Evolutionary conservation across 257 asterid species (phyloP).

Genomic region (Solanum chiquidenum): DNA sequence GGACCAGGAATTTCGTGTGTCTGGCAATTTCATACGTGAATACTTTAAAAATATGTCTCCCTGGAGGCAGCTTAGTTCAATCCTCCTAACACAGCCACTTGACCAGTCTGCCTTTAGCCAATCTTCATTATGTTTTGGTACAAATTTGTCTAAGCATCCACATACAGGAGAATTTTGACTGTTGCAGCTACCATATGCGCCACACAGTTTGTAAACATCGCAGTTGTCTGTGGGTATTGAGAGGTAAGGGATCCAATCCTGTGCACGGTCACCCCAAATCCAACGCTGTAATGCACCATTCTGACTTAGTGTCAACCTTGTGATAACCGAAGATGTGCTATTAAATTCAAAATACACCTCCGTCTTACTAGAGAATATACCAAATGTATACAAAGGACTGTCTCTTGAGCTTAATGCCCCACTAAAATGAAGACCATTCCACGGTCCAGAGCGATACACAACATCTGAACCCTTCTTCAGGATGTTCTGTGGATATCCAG

Average conservation of each 20-base stretch:
- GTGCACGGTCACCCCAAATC: conserved; percentile 13
- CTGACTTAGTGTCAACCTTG: conserved; percentile 8
- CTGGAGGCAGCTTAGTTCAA: conserved; percentile 7
- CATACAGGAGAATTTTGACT: conserved; percentile 14
- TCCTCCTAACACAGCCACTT: conserved; percentile 15
- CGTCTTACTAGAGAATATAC: conserved; percentile 4
- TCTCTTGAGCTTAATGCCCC: conserved; percentile 2
- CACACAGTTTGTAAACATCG: conserved; percentile 29
- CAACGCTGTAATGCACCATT: conserved; percentile 18
- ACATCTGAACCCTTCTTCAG: neutral
- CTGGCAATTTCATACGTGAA: conserved; percentile 19
- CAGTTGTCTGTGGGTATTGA: conserved; percentile 18
- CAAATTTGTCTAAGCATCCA: conserved; percentile 24
- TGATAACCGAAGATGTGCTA: neutral
- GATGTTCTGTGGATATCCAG: conserved; percentile 17
- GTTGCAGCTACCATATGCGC: conserved; percentile 25
- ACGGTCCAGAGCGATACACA: conserved; percentile 8
- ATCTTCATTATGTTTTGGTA: conserved; percentile 2
- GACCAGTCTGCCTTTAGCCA: conserved; percentile 20
- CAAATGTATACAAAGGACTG: neutral
- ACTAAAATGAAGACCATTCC: conserved; percentile 22
- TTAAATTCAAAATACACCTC: conserved; percentile 8
- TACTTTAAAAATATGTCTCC: conserved; percentile 17
- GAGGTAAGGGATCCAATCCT: conserved; percentile 15
- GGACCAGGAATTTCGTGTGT: neutral